Evolutionary conservation across 1,284 basidiomycete species (phyloP).

Genomic region (Ustilago curta): DNA sequence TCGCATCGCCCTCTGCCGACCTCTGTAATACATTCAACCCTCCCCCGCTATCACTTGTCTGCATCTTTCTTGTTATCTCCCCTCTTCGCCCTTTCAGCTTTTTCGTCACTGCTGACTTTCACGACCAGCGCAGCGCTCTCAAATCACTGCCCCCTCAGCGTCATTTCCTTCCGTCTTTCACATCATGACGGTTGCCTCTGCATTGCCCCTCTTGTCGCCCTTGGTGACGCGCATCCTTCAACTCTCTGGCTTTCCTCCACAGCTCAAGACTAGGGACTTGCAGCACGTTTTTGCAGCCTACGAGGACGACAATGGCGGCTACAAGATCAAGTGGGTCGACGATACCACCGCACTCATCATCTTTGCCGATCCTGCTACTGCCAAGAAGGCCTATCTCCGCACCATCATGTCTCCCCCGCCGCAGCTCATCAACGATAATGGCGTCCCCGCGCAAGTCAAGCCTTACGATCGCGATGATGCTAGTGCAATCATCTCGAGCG

Average conservation of each 20-base stretch:
- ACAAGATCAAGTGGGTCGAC: constrained; percentile 99
- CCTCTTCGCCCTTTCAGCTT: not conserved
- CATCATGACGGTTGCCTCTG: constrained; percentile 44
- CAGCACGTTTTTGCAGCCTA: constrained; percentile 90
- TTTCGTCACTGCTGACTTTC: too few species aligned
- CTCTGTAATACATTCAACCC: not conserved
- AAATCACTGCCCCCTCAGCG: not conserved
- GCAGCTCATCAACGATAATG: constrained; percentile 71
- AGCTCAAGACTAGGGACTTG: constrained; percentile 96
- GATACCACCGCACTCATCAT: constrained; percentile 95
- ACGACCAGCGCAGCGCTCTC: not conserved
- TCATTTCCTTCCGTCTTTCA: too few species aligned
- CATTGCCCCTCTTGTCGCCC: constrained; percentile 75
- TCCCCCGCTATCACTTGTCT: not conserved
- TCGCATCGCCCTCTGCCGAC: too few species aligned
- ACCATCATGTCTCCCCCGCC: constrained; percentile 77
- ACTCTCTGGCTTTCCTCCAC: constrained; percentile 89
- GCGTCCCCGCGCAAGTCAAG: constrained; percentile 75
- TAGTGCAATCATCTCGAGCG: constrained; percentile 85
- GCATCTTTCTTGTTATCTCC: not conserved
- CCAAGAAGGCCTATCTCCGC: constrained; percentile 93
- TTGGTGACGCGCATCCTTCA: constrained; percentile 94
- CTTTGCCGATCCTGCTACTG: constrained; percentile 77
- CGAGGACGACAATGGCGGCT: constrained; percentile 87
- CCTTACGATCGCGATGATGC: constrained; percentile 96